Evolutionary conservation across 208 protist species (phyloP), one percentile per base, ranked within the genome.

Genomic region (Phytomonas sp.): DNA sequence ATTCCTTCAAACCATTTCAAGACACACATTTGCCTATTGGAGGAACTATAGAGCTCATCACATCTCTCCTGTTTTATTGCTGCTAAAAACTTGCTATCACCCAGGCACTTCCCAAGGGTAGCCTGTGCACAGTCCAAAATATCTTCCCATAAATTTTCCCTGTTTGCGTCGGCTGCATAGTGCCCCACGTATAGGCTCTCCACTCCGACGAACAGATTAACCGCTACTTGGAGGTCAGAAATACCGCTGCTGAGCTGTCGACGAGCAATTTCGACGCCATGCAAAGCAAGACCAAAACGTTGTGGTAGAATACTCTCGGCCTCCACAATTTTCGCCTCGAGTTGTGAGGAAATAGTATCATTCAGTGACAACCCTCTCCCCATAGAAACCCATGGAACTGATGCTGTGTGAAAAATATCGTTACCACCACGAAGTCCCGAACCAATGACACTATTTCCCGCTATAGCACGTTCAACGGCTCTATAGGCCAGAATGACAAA

Each of bases 401-500:
- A 0, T 29, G 10, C 29, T 42, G 29, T 6, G 30, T n/a, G 10
- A 14, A 73, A 67, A 59, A 66, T 12, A 23, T n/a, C 31, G 4
- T 63, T 65, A 29, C 56, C 37, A 40, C 29, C 31, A 69, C 23
- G 45, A 52, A 30, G 49, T n/a, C 11, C 40, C 4, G 60, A 32
- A 30, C 26, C 29, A 64, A 37, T 64, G 60, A 23, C 60, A 37
- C 12, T 64, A 26, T 16, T 12, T 7, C 31, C 32, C 60, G 60
- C 31, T 23, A 37, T 37, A 7, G 32, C 32, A 37, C 32, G 60
- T 23, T 64, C 31, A 32, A 64, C 60, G 0, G 69, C 60, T 60
- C 37, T 62, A 71, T 93, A 88, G 14, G 82, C 73, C 42, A 77
- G 40, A 14, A 69, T 69, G 45, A 95, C 60, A 68, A 93, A 90